Conservation (phyloP, 768 basidiomycete genomes). For the Suillus luteus region DNA sequence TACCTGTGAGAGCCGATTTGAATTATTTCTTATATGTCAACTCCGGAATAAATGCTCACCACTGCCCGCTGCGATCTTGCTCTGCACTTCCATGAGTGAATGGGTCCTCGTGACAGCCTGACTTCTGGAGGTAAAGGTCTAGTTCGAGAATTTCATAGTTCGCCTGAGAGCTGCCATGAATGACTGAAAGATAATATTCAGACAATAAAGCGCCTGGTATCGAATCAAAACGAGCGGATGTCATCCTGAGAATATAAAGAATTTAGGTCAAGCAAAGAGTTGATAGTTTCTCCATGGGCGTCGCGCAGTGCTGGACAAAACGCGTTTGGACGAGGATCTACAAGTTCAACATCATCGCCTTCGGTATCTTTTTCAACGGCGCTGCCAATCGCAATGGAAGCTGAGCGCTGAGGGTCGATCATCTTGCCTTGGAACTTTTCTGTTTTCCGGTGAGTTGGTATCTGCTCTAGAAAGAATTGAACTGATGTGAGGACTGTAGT, state of each 20-base stretch:
- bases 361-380: too few relatives aligned
- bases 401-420: not conserved
- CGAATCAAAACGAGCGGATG: conserved; percentile 45
- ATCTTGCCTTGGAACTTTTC: not conserved
- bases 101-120: conserved; percentile 65
- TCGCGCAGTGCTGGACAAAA: not conserved
- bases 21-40: conserved; percentile 22
- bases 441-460: not conserved
- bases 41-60: conserved; percentile 39
- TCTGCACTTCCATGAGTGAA: conserved; percentile 74
- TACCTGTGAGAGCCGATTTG: conserved; percentile 49
- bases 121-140: conserved; percentile 72
- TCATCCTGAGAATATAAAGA: conserved; percentile 35
- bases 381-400: not conserved
- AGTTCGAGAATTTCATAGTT: conserved; percentile 69
- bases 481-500: conserved; percentile 26
- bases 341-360: too few relatives aligned
- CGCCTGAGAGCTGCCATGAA: conserved; percentile 30
- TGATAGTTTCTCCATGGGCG: conserved; percentile 7
- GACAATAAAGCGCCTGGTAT: conserved; percentile 51
- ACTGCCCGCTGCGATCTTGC: conserved; percentile 62
- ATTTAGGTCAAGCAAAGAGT: conserved; percentile 50
- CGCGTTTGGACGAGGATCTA: not conserved
- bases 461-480: not conserved
- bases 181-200: conserved; percentile 47